Base-by-base conservation (phyloP, 768 basidiomycete genomes). In the Russula earlei region DNA sequence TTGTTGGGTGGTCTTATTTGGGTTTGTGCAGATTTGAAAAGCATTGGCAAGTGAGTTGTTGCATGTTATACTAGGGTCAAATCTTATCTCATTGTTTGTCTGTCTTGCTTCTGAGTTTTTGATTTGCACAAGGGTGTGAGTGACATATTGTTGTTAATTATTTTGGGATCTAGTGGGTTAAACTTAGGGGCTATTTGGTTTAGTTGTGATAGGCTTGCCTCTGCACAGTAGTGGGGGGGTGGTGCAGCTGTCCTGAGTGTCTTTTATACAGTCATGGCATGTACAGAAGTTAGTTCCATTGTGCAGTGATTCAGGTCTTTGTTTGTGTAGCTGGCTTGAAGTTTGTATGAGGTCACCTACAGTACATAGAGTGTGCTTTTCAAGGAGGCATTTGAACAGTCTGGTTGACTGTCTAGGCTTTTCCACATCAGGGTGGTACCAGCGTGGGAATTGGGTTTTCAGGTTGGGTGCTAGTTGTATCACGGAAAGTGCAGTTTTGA, bases 371-470 rank as follows among this genome's bases (percentile, higher is more conserved):
- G 2, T 2, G 19, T 36, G 42, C 4, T 9, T 43, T 7, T 25
- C 10, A 1, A 52, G 31, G 9, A 45, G 52, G 52, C 52, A 45
- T 19, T 25, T 5, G 5, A 20, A 6, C 0, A 12, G 1, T 1
- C 4, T 10, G 0, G 17, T 31, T 12, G 2, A 40, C 0, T 29
- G 2, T 1, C 25, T n/a, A 0, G 3, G 9, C 1, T 6, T 1
- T 1, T 31, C 19, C 0, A 29, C n/a, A 4, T 2, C 2, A 4
- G 11, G 1, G 44, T 54, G 36, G 24, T 37, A 44, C 33, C 36
- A 40, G 1, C 25, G 24, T 0, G 36, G 37, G 24, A 50, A 25
- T 29, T 29, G 25, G n/a, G 25, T 0, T 0, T 17, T 2, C 10
- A 40, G 24, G 5, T 40, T 1, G 5, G 37, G 38, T 25, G 49